Evolutionary conservation across 495 filamentous ascomycete species (phyloP).

Genomic region (Penicillium verhagenii): DNA sequence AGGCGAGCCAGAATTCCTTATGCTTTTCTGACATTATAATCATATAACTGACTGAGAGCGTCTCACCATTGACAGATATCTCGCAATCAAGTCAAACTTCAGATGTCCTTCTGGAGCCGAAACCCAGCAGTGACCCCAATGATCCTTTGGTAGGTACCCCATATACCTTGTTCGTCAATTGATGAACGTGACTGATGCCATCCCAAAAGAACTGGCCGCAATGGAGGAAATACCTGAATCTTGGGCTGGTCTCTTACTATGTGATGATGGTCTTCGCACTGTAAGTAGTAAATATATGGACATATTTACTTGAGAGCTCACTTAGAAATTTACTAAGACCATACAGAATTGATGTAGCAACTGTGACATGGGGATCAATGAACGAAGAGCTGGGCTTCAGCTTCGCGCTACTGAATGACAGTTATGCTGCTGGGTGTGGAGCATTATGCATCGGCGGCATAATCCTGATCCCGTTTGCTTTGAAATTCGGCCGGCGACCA

Average conservation of each 20-base stretch:
- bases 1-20: neutral
- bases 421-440: slow-evolving; percentile 38
- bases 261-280: slow-evolving; percentile 22
- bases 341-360: slow-evolving; percentile 32
- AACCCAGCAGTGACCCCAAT: slow-evolving; percentile 20
- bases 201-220: slow-evolving; percentile 16
- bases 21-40: neutral
- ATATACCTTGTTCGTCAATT: neutral
- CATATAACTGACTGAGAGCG: neutral
- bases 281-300: too few relatives aligned
- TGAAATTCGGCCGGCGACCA: slow-evolving; percentile 44
- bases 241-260: slow-evolving; percentile 22
- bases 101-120: slow-evolving; percentile 20
- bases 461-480: slow-evolving; percentile 44
- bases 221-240: slow-evolving; percentile 24
- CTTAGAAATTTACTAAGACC: neutral
- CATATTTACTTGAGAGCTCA: too few relatives aligned
- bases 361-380: slow-evolving; percentile 40
- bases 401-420: slow-evolving; percentile 36
- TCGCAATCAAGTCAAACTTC: slow-evolving; percentile 5
- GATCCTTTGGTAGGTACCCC: slow-evolving; percentile 19
- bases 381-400: slow-evolving; percentile 39
- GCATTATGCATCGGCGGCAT: slow-evolving; percentile 38
- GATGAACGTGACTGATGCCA: neutral
- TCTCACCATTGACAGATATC: slow-evolving; percentile 9